Base-by-base conservation (phyloP, 2,329 filamentous ascomycete genomes). In the Exophiala mesophila region DNA sequence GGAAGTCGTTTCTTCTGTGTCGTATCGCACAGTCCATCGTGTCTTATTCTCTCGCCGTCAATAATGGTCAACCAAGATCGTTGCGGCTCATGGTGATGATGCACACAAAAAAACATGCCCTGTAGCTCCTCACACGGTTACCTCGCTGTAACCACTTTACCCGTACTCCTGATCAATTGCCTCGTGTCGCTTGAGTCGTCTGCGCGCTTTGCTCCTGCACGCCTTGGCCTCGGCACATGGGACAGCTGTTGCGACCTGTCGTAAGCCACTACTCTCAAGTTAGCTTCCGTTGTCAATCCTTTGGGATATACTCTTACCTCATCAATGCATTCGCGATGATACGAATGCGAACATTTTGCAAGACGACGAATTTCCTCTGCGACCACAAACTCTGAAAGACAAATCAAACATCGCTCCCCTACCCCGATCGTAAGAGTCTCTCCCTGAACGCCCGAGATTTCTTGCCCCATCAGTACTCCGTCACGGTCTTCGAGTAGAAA, bases 241-340 rank as follows among this genome's bases (percentile, higher is more conserved):
- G 77, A 55, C 77, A 81, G 2, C 76, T 80, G 56, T 81, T 81
- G 42, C 77, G 76, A 35, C 77, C 77, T 41, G 78, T 82, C 13
- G 78, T 83, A 33, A 83, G 65, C 80, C 80, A 83, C 77, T 83
- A 20, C 26, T n/a, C n/a, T n/a, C n/a, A n/a, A n/a, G n/a, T n/a
- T n/a, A n/a, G n/a, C n/a, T n/a, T n/a, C n/a, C n/a, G n/a, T n/a
- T n/a, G n/a, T n/a, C n/a, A n/a, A n/a, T n/a, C n/a, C n/a, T n/a
- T n/a, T n/a, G n/a, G n/a, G 23, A 26, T 6, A 12, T 7, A 26
- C 23, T 26, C 71, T 56, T 67, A 82, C 79, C 71, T 82, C 76
- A 59, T 84, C 80, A 59, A 85, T 83, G 60, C 80, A 85, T 53
- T 82, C 74, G 51, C 72, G 74, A 62, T 85, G 80, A 62, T 81